Evolutionary conservation across 768 basidiomycete species (phyloP).

Genomic region (Pisolithus microcarpus): DNA sequence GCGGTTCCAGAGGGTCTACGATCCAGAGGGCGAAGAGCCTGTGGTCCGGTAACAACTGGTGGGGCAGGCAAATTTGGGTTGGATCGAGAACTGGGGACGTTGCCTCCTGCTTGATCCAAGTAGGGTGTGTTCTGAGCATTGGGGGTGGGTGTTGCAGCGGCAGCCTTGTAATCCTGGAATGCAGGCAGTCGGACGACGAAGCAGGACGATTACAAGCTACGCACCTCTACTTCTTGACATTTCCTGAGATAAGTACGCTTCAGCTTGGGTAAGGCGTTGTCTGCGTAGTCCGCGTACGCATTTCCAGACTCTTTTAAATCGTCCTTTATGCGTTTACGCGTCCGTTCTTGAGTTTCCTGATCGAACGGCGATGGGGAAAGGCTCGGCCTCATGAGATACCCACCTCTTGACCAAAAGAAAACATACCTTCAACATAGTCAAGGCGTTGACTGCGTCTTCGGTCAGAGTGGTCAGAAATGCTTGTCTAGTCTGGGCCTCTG

Average conservation of each 20-base stretch:
- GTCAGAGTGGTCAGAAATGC: slow-evolving; percentile 70
- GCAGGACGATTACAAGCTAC: slow-evolving; percentile 7
- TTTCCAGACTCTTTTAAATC: slow-evolving; percentile 74
- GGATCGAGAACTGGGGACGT: slow-evolving; percentile 35
- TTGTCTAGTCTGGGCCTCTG: slow-evolving; percentile 77
- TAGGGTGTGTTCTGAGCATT: slow-evolving; percentile 25
- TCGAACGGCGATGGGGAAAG: not conserved
- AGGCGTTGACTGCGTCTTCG: slow-evolving; percentile 64
- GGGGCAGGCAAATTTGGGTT: slow-evolving; percentile 41
- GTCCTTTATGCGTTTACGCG: slow-evolving; percentile 86
- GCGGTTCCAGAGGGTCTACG: slow-evolving; percentile 61
- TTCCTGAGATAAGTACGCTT: slow-evolving; percentile 78
- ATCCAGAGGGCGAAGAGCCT: slow-evolving; percentile 68
- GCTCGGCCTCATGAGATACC: not conserved
- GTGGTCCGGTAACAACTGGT: slow-evolving; percentile 60
- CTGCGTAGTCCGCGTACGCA: slow-evolving; percentile 77
- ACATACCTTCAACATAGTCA: slow-evolving; percentile 59
- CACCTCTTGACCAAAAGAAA: not conserved
- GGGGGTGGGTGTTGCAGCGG: slow-evolving; percentile 28
- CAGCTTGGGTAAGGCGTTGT: slow-evolving; percentile 70
- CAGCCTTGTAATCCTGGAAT: slow-evolving; percentile 59
- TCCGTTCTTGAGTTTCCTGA: slow-evolving; percentile 86
- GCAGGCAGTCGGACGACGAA: slow-evolving; percentile 3
- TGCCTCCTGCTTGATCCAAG: slow-evolving; percentile 24
- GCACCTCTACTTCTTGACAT: slow-evolving; percentile 81